phyloP scores from a whole-genome alignment of 1,284 basidiomycete genomes.

The Salmacisia buchloeana region DNA sequence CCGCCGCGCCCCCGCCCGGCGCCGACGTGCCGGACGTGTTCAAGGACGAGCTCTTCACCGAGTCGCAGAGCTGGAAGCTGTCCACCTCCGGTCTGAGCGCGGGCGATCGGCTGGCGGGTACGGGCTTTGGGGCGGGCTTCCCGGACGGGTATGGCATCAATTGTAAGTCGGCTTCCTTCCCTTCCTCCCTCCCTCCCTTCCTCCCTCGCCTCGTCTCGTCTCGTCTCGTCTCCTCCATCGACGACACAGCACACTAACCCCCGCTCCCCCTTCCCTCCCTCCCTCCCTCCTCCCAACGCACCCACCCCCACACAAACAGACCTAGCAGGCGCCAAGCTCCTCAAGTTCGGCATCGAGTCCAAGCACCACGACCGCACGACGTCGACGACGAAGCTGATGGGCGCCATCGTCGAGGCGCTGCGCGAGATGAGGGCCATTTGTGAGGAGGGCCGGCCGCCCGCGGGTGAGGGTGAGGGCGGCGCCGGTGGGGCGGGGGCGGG shows the following conservation, averaged over 20 bases:
- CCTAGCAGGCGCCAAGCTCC: slow-evolving; percentile 68
- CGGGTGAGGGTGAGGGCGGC: not conserved
- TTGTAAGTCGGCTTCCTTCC: slow-evolving; percentile 4
- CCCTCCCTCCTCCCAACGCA: slow-evolving; percentile 11
- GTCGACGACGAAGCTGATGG: slow-evolving; percentile 68
- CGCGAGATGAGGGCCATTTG: slow-evolving; percentile 66
- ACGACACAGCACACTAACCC: no score
- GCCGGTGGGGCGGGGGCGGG: no score
- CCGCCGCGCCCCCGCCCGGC: slow-evolving; percentile 33
- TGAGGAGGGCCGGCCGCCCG: slow-evolving; percentile 48
- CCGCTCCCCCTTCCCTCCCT: not conserved
- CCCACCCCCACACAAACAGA: slow-evolving; percentile 56
- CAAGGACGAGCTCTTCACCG: slow-evolving; percentile 66
- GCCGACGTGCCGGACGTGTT: slow-evolving; percentile 41
- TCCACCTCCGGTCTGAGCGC: slow-evolving; percentile 86
- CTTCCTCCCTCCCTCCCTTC: not conserved
- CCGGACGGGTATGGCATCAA: slow-evolving; percentile 40
- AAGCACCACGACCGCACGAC: slow-evolving; percentile 63
- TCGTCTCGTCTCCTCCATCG: no score
- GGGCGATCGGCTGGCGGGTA: slow-evolving; percentile 81
- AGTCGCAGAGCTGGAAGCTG: slow-evolving; percentile 80
- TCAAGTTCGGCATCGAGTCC: slow-evolving; percentile 93
- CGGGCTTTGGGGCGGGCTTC: slow-evolving; percentile 61
- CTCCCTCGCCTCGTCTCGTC: no score
- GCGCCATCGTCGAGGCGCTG: slow-evolving; percentile 65